phyloP scores from a whole-genome alignment of 257 asterid genomes.

The Primulina huaijiensis region DNA sequence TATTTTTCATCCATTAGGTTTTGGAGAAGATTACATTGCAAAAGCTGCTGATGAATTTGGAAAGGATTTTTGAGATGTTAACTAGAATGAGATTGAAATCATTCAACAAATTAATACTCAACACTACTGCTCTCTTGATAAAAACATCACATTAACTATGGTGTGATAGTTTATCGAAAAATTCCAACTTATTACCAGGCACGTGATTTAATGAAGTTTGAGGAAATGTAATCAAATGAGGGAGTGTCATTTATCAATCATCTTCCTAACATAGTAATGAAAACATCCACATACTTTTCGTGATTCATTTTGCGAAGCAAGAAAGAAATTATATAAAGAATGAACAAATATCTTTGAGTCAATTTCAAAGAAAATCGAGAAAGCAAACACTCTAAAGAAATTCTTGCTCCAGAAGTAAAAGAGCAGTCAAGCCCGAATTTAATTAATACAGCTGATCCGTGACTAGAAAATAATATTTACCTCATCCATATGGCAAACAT shows the following conservation, averaged over 20 bases:
- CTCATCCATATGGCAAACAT: conserved; percentile 99
- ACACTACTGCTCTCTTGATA: not conserved
- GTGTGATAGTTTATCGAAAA: not conserved
- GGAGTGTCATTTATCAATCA: not conserved
- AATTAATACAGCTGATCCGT: conserved; percentile 9
- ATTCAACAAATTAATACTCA: not conserved
- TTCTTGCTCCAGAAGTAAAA: conserved; percentile 23
- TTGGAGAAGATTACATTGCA: not conserved
- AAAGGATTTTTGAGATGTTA: not conserved
- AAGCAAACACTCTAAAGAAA: conserved; percentile 13
- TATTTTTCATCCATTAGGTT: not conserved
- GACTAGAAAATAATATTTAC: conserved; percentile 37
- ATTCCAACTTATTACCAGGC: not conserved
- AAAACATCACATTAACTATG: too few species aligned
- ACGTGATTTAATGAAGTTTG: not conserved
- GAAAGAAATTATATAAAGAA: conserved; percentile 20
- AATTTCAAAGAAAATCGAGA: conserved; percentile 17
- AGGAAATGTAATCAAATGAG: not conserved
- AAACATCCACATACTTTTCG: not conserved
- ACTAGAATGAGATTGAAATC: not conserved
- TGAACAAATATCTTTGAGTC: not conserved
- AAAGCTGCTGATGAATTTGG: not conserved
- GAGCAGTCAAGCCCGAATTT: conserved; percentile 25
- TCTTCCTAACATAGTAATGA: not conserved
- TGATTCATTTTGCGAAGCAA: conserved; percentile 6